Conservation (phyloP, 192 early-diverging fungal genomes). For the Coemansia sp. region DNA sequence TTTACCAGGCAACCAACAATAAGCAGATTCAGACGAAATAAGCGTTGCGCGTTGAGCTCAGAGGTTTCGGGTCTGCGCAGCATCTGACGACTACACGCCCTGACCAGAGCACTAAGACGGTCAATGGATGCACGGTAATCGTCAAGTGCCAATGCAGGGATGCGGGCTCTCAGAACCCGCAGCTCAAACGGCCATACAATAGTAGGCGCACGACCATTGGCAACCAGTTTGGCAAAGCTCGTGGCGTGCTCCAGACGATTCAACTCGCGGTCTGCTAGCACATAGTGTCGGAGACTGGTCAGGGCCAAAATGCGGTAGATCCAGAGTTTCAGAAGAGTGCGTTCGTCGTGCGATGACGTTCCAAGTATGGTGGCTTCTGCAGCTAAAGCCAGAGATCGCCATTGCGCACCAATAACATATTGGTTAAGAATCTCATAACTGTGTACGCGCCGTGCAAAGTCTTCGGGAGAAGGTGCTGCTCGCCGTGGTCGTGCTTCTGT, state of each 20-base stretch:
- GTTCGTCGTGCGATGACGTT: constrained; percentile 3
- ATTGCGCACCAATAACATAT: constrained; percentile 30
- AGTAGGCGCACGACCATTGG: constrained; percentile 4
- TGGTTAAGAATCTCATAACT: constrained; percentile 47
- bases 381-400: constrained; percentile 43
- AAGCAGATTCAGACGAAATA: constrained; percentile 25
- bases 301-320: constrained; percentile 37
- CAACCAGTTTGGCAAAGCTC: neutral
- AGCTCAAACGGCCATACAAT: constrained; percentile 47
- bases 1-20: constrained; percentile 8
- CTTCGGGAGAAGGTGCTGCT: constrained; percentile 8
- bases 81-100: constrained; percentile 23
- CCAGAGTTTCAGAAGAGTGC: constrained; percentile 28
- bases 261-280: constrained; percentile 25
- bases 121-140: constrained; percentile 16
- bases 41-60: constrained; percentile 14
- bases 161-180: constrained; percentile 32
- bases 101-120: constrained; percentile 21
- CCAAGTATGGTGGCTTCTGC: constrained; percentile 23
- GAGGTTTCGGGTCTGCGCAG: neutral
- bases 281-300: constrained; percentile 1
- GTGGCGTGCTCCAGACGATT: constrained; percentile 14
- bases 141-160: constrained; percentile 13
- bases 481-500: constrained; percentile 35
- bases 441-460: constrained; percentile 21